These are phyloP conservation scores for Russula dissimulans DNA, from an alignment of 768 basidiomycete genomes.

Conservation along the genomic window DNA sequence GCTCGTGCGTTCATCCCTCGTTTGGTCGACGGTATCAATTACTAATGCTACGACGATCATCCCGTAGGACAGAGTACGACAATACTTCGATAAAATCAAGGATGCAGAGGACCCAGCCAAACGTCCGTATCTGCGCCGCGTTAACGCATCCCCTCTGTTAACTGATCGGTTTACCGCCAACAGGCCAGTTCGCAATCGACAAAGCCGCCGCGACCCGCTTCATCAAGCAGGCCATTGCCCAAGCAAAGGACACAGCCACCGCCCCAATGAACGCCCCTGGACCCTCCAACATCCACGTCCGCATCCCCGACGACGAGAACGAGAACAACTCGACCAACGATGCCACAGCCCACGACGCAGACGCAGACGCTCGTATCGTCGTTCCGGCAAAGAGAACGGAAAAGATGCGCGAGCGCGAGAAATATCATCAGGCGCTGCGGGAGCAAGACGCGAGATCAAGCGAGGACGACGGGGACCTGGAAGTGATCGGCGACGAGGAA, in stretches of 20 bases:
- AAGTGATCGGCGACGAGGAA: conserved; percentile 32
- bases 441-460: conserved; percentile 25
- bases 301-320: conserved; percentile 12
- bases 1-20: conserved; percentile 34
- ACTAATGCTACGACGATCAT: too few relatives aligned
- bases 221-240: conserved; percentile 74
- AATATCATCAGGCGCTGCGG: conserved; percentile 49
- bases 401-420: conserved; percentile 64
- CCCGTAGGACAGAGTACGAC: conserved; percentile 59
- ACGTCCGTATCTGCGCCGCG: conserved; percentile 32
- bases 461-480: conserved; percentile 29
- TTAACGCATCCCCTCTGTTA: neutral
- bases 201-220: conserved; percentile 73
- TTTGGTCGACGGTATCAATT: neutral
- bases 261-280: neutral
- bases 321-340: neutral
- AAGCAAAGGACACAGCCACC: conserved; percentile 31
- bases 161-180: neutral
- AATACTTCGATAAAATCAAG: conserved; percentile 79
- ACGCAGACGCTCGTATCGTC: conserved; percentile 1
- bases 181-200: conserved; percentile 49
- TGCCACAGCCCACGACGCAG: conserved; percentile 15
- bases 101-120: conserved; percentile 59
- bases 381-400: conserved; percentile 51
- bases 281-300: conserved; percentile 17